Conservation (phyloP, 176 grass and related monocot genomes). For the Puccinellia tenuiflora region DNA sequence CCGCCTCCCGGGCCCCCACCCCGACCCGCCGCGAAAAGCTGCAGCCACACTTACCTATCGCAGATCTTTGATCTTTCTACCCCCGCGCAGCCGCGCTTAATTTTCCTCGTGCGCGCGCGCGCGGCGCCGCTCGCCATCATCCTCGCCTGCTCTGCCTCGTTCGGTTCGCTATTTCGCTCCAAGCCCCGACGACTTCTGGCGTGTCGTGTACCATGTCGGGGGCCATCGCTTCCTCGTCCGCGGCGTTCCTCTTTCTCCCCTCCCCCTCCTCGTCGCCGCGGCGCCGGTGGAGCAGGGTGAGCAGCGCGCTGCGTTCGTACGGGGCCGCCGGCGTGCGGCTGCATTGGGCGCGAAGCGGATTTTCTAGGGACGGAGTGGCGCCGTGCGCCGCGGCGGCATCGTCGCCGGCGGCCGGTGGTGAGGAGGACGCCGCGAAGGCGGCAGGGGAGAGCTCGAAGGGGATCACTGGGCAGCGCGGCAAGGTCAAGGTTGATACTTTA, state of each 20-base stretch:
- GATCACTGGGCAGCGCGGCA: slow-evolving; percentile 12
- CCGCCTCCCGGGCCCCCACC: neutral
- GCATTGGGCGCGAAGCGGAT: slow-evolving; percentile 12
- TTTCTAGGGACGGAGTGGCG: neutral
- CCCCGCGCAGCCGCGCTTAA: neutral
- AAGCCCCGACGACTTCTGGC: neutral
- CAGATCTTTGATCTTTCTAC: slow-evolving; percentile 30
- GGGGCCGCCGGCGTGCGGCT: neutral
- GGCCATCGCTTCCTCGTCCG: slow-evolving; percentile 27
- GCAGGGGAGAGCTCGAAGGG: neutral
- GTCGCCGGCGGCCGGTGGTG: neutral
- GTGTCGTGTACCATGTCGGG: slow-evolving; percentile 20
- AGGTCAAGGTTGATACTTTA: slow-evolving; percentile 16
- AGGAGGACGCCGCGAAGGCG: neutral
- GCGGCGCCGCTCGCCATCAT: neutral
- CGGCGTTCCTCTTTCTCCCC: slow-evolving; percentile 17
- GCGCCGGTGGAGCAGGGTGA: slow-evolving; percentile 12
- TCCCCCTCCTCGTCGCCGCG: slow-evolving; percentile 4
- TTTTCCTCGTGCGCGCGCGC: slow-evolving; percentile 24
- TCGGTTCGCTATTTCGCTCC: neutral
- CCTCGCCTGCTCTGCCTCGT: neutral
- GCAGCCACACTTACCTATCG: neutral
- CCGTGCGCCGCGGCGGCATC: slow-evolving; percentile 11
- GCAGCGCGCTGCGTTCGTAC: slow-evolving; percentile 4
- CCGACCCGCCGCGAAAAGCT: neutral